Percentiles rank a stretch among this genome's conserved stretches.
Evolutionary conservation across 2,329 filamentous ascomycete species (phyloP).

Genomic region (Aspergillus fructus): DNA sequence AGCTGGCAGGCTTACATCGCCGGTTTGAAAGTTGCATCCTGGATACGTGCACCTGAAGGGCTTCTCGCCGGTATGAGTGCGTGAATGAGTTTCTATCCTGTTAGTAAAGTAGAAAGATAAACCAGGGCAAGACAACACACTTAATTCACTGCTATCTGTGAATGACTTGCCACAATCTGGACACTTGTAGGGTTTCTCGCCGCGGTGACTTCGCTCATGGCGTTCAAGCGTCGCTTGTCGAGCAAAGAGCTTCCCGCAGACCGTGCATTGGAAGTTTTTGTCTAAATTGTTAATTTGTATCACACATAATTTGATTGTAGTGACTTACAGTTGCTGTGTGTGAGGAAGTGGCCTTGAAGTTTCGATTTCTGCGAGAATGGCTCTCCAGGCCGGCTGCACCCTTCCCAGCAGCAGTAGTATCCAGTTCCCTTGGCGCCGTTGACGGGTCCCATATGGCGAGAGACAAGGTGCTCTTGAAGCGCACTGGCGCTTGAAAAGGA

Average conservation of each 20-base stretch:
- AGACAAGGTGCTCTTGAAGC: constrained; percentile 42
- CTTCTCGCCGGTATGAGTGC: constrained; percentile 45
- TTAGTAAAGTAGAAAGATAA: constrained; percentile 19
- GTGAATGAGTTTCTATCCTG: constrained; percentile 41
- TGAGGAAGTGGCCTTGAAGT: constrained; percentile 45
- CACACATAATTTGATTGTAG: neutral
- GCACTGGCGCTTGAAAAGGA: constrained; percentile 35
- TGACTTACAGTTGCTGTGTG: constrained; percentile 44
- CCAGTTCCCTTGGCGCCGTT: constrained; percentile 41
- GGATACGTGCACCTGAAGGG: constrained; percentile 45
- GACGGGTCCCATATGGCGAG: constrained; percentile 37
- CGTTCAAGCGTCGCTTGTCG: constrained; percentile 45
- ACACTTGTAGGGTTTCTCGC: constrained; percentile 45
- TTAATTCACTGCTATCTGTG: constrained; percentile 46
- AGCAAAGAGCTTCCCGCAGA: constrained; percentile 44
- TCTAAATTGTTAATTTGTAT: constrained; percentile 26
- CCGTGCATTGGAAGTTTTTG: constrained; percentile 43
- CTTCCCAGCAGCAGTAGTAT: constrained; percentile 46
- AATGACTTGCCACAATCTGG: constrained; percentile 43
- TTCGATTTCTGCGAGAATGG: constrained; percentile 48
- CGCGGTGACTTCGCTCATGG: constrained; percentile 45
- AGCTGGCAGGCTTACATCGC: constrained; percentile 36
- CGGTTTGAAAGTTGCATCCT: constrained; percentile 44
- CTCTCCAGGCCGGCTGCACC: constrained; percentile 42
- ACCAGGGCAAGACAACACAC: constrained; percentile 24